Conservation (phyloP, 208 protist genomes). For the Crithidia fasciculata region DNA sequence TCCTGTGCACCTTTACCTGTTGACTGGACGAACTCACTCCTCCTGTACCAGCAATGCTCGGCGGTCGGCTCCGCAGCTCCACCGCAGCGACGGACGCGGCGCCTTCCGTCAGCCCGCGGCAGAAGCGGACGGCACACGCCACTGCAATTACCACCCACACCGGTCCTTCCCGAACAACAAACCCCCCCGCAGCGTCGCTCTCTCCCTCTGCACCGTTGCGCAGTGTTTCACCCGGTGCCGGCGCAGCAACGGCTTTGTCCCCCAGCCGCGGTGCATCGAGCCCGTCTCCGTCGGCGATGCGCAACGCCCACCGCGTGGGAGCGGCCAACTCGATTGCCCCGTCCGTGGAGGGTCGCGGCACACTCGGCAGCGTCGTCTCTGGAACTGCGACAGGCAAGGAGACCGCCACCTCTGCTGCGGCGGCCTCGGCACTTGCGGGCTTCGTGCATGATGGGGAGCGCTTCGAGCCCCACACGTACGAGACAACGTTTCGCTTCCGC, state of each 20-base stretch:
- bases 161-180: neutral
- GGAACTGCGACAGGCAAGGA: constrained; percentile 2
- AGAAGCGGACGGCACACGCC: neutral
- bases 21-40: neutral
- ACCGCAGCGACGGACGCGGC: neutral
- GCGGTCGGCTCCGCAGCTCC: neutral
- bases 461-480: constrained; percentile 43
- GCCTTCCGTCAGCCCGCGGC: neutral
- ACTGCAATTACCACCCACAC: neutral
- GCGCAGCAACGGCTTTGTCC: neutral
- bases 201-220: neutral
- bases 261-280: neutral
- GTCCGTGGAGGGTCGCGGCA: neutral
- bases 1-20: too few relatives aligned
- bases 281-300: neutral
- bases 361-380: neutral
- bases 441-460: constrained; percentile 27
- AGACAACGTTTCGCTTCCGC: constrained; percentile 44
- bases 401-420: constrained; percentile 4
- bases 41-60: neutral
- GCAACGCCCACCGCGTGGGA: neutral
- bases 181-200: neutral
- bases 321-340: neutral
- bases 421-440: neutral
- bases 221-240: constrained; percentile 6